phyloP scores from a whole-genome alignment of 2,329 filamentous ascomycete genomes.

The Exophiala sp. region DNA sequence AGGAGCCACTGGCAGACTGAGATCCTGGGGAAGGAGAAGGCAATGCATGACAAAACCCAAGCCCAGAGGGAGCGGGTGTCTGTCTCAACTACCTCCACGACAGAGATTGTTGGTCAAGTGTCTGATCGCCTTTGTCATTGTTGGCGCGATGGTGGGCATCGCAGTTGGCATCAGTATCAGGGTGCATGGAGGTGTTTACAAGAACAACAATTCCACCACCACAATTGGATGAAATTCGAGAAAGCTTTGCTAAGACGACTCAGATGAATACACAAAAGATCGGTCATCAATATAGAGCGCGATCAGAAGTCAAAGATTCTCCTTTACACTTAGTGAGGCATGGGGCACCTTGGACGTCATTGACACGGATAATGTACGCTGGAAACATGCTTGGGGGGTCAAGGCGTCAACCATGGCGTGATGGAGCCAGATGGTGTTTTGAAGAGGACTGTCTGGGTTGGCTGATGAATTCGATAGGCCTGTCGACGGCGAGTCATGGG shows the following conservation, averaged over 20 bases:
- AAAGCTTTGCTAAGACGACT: neutral
- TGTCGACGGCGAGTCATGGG: neutral
- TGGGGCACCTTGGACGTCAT: neutral
- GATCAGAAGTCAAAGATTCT: neutral
- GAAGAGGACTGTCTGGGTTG: too few species aligned
- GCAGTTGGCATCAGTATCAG: constrained; percentile 42
- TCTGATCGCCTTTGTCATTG: constrained; percentile 38
- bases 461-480: neutral
- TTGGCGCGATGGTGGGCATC: constrained; percentile 42
- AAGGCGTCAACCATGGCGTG: too few species aligned
- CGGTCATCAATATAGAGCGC: too few species aligned
- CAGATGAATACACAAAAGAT: too few species aligned
- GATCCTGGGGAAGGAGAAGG: constrained; percentile 27
- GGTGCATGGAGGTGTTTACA: constrained; percentile 43
- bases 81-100: constrained; percentile 33
- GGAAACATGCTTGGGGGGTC: neutral
- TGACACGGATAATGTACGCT: neutral
- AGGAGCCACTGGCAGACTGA: constrained; percentile 8
- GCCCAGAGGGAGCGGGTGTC: constrained; percentile 34
- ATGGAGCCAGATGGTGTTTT: too few species aligned
- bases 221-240: constrained; percentile 26
- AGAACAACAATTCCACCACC: constrained; percentile 32
- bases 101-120: constrained; percentile 39
- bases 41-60: constrained; percentile 32
- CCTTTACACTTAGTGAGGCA: neutral